phyloP scores from a whole-genome alignment of 257 asterid species.

The Primulina huaijiensis region DNA sequence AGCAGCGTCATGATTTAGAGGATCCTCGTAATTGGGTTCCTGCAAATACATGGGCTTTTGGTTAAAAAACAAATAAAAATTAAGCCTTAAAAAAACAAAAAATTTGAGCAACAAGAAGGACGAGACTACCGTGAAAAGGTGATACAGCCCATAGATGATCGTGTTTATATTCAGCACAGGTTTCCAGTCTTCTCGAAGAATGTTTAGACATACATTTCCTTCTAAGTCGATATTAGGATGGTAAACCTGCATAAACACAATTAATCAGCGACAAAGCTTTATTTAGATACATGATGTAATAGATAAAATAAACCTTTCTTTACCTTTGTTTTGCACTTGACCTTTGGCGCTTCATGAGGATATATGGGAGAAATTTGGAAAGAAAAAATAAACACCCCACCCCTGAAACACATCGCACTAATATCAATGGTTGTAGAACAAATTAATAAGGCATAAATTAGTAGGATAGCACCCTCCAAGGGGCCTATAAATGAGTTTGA shows the following conservation, averaged over 20 bases:
- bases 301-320: not conserved
- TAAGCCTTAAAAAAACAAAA: no score
- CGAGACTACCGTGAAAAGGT: constrained; percentile 52
- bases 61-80: not conserved
- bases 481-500: not conserved
- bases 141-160: constrained; percentile 50
- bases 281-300: no score
- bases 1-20: constrained; percentile 95
- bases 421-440: constrained; percentile 11
- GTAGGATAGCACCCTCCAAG: not conserved
- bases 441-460: not conserved
- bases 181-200: constrained; percentile 73
- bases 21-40: constrained; percentile 99
- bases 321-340: constrained; percentile 99
- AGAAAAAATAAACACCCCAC: constrained; percentile 79
- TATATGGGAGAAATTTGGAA: constrained; percentile 85
- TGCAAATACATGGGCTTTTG: constrained; percentile 26
- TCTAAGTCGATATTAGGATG: constrained; percentile 96
- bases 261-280: not conserved
- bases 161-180: constrained; percentile 64
- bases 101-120: no score
- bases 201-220: constrained; percentile 77
- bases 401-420: constrained; percentile 39
- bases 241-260: constrained; percentile 33
- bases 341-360: constrained; percentile 98